phyloP scores from a whole-genome alignment of 805 yeast species.

The Pichia pseudocactophila region DNA sequence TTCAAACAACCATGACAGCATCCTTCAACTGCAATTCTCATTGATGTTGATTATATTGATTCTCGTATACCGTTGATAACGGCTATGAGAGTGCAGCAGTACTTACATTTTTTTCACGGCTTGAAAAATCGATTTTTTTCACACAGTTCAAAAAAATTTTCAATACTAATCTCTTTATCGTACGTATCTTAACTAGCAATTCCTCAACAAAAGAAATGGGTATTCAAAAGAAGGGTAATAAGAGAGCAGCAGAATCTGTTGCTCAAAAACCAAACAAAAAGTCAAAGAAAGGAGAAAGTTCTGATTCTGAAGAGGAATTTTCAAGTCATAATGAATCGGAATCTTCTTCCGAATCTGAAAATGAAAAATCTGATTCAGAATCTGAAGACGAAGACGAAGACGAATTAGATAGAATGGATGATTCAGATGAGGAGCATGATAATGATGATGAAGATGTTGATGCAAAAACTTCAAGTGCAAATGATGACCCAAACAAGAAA shows the following conservation, averaged over 20 bases:
- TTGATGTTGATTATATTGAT: no score
- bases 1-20: conserved; percentile 82
- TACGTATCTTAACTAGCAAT: not conserved
- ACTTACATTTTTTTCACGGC: not conserved
- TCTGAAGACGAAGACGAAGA: conserved; percentile 23
- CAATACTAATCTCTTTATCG: not conserved
- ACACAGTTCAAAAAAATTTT: not conserved
- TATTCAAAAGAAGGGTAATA: conserved; percentile 14
- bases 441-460: conserved; percentile 25
- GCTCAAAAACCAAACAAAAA: conserved; percentile 12
- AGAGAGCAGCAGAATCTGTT: conserved; percentile 15
- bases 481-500: conserved; percentile 30
- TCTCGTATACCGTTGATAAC: no score
- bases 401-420: conserved; percentile 19
- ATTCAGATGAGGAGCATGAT: conserved; percentile 19
- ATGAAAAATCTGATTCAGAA: conserved; percentile 5
- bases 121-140: not conserved
- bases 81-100: no score
- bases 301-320: conserved; percentile 17
- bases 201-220: conserved; percentile 11
- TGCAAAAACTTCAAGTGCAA: conserved; percentile 14
- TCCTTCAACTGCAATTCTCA: conserved; percentile 66
- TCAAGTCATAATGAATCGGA: not conserved
- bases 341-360: conserved; percentile 7
- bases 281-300: conserved; percentile 20